phyloP scores from a whole-genome alignment of 2,329 filamentous ascomycete species.

The Curvularia sp. region DNA sequence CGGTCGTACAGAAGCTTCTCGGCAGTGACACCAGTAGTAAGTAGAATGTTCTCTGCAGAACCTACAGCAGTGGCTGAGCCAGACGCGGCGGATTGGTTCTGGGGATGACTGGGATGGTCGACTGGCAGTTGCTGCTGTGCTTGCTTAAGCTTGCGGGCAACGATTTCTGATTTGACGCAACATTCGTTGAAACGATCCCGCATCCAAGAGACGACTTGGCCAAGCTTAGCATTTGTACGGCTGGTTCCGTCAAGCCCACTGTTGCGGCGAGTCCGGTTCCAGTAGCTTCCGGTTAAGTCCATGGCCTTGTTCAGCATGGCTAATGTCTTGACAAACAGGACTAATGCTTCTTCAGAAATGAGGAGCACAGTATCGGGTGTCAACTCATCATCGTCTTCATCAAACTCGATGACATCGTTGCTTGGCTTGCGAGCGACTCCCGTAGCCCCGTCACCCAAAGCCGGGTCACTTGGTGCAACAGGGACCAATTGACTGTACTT shows the following conservation, averaged over 20 bases:
- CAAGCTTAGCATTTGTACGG: constrained; percentile 67
- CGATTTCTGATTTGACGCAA: constrained; percentile 92
- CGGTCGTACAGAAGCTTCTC: constrained; percentile 99
- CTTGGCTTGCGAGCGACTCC: constrained; percentile 51
- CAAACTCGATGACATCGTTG: constrained; percentile 60
- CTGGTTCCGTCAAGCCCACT: constrained; percentile 57
- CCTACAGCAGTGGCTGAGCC: constrained; percentile 64
- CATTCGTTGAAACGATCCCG: constrained; percentile 95
- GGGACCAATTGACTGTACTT: constrained; percentile 98
- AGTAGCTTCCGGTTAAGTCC: constrained; percentile 94
- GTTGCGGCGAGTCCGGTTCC: constrained; percentile 75
- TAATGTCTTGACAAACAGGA: constrained; percentile 94
- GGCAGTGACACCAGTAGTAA: constrained; percentile 89
- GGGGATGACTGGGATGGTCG: constrained; percentile 86
- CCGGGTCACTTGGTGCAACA: constrained; percentile 76
- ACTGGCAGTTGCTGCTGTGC: constrained; percentile 83
- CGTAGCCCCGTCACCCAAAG: constrained; percentile 66
- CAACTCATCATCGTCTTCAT: constrained; percentile 69
- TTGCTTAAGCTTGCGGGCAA: constrained; percentile 85
- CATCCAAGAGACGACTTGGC: constrained; percentile 94
- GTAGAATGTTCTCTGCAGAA: constrained; percentile 79
- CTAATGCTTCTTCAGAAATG: constrained; percentile 91
- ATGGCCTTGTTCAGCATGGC: constrained; percentile 91
- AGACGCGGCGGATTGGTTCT: constrained; percentile 71
- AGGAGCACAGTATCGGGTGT: constrained; percentile 85